Evolutionary conservation across 2,329 filamentous ascomycete species (phyloP), one percentile per base, ranked within the genome.

Genomic region (Cadophora gregata): DNA sequence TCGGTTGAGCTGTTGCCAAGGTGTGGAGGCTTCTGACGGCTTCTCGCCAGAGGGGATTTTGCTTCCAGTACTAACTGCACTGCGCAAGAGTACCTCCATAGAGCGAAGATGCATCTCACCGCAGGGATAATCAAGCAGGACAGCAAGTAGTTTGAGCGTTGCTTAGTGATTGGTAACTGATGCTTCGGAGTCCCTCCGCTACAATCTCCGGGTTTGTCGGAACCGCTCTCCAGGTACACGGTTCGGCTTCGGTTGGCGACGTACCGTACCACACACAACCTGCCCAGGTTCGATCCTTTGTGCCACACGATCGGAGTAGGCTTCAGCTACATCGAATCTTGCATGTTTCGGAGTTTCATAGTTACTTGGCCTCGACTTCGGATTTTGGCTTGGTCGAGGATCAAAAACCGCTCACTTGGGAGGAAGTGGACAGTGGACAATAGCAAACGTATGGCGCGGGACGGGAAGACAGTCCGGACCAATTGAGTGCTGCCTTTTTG

Each of bases 211-310:
- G 8, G 4, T 10, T 36, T 10, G 29, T 36, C 10, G 12, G 10
- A 42, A 12, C 33, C 31, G 12, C 12, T 42, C 31, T 3, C 55
- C 55, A 42, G 33, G n/a, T 38, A 38, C 2, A 19, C n/a, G 55
- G 33, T 25, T 38, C 42, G 55, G 55, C 55, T 58, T 36, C n/a
- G n/a, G 55, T 24, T 25, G 55, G 33, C 33, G 31, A 36, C 16
- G n/a, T 27, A 24, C 24, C 25, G 31, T 56, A 24, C 31, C 6
- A 38, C 29, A 10, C 16, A 31, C 16, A n/a, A 16, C 16, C 29
- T 21, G 8, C 24, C 9, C 29, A 21, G 51, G 27, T 7, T 38
- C 12, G 36, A 38, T 21, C 16, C 21, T 45, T n/a, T 47, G 19
- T 47, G n/a, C 42, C n/a, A 47, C 42, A 21, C 21, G 19, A n/a